Evolutionary conservation across 345 rosid genomes (phyloP), one percentile per base, ranked within the genome.

Genomic region (Capsella bursapastoris): DNA sequence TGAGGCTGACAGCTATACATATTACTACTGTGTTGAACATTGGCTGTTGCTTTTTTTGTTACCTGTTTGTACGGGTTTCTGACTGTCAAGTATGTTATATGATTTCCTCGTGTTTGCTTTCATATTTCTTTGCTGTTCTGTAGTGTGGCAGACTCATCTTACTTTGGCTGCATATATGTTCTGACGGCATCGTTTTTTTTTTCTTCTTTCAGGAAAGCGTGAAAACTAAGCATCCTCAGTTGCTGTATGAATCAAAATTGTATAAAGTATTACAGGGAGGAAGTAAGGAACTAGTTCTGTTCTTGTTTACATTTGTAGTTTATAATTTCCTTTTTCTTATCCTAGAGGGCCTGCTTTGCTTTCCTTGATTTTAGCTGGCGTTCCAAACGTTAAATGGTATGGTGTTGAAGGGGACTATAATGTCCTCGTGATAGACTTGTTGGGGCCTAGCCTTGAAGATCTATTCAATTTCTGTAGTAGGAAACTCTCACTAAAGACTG

Each of bases 371-470:
- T 81, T 80, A 91, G 97, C 87, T 68, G 97, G 97, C 47, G 85
- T 91, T 69, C 93, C 96, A 57, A 85, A 83, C 68, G 85, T 89
- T 61, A 91, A 77, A 82, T 91, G 97, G 97, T 88, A 82, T 78
- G 96, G 96, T 51, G 84, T 85, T 48, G 96, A 91, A 80, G 97
- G 96, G 57, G 97, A 91, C 57, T 91, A 89, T 70, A 89, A 86
- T 67, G 93, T 87, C 67, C 93, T 91, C 29, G 97, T 88, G 72
- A 89, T 91, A 80, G 96, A 89, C 85, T 84, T 91, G 66, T 72
- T 91, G 81, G 97, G 97, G 64, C 97, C 96, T 60, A 91, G 97
- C 84, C 97, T 91, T 62, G 96, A 91, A 85, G 96, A 91, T 80
- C 81, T 91, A 80, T 91, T 91, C 83, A 89, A 88, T 86, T 88